Conservation (phyloP, 495 filamentous ascomycete genomes). For the Xylaria palmicola region DNA sequence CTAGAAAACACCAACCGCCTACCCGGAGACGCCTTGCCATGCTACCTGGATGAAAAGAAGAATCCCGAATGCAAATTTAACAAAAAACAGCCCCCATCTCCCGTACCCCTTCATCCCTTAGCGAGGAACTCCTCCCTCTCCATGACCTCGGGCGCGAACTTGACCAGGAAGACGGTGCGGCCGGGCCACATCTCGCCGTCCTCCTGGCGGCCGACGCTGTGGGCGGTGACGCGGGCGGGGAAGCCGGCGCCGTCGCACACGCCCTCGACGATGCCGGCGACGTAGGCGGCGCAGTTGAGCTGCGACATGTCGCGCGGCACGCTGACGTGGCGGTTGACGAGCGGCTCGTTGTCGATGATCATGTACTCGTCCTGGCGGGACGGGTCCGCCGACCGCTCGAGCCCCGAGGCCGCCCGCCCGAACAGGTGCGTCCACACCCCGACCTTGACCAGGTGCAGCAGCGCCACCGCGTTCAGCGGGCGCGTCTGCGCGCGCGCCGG, state of each 20-base stretch:
- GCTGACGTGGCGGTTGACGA: slow-evolving; percentile 89
- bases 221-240: slow-evolving; percentile 84
- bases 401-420: slow-evolving; percentile 79
- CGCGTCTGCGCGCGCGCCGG: slow-evolving; percentile 66
- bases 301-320: slow-evolving; percentile 93
- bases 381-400: slow-evolving; percentile 82
- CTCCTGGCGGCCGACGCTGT: slow-evolving; percentile 73
- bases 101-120: slow-evolving; percentile 33
- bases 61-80: too few species aligned
- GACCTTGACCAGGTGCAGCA: slow-evolving; percentile 91
- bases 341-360: slow-evolving; percentile 94
- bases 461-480: slow-evolving; percentile 82
- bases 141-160: slow-evolving; percentile 84
- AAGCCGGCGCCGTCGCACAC: slow-evolving; percentile 91
- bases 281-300: slow-evolving; percentile 94
- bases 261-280: slow-evolving; percentile 93
- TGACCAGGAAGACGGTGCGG: slow-evolving; percentile 91
- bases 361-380: slow-evolving; percentile 92
- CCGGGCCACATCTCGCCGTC: slow-evolving; percentile 87
- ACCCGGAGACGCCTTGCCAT: slow-evolving; percentile 30
- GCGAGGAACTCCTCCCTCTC: slow-evolving; percentile 75
- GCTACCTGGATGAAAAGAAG: slow-evolving; percentile 4
- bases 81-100: too few species aligned
- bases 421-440: slow-evolving; percentile 92
- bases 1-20: slow-evolving; percentile 16